Evolutionary conservation across 768 basidiomycete genomes (phyloP), one percentile per base, ranked within the genome.

Genomic region (Peribolospora kevripleyi): DNA sequence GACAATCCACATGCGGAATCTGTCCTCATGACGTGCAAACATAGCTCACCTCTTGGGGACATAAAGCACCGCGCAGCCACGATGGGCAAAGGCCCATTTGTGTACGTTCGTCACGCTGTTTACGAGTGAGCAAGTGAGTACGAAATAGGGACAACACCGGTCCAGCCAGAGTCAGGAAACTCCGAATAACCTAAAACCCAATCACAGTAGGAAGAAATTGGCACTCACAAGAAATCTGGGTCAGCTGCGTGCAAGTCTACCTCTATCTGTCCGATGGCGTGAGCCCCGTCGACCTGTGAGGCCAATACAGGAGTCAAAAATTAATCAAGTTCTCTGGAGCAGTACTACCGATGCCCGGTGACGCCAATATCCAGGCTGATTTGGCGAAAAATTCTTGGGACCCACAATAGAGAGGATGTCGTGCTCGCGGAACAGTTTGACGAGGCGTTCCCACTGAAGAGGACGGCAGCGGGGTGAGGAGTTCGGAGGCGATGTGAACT

Each of bases 241-340:
- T 64, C 59, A 0, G 61, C 37, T 3, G 42, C 51, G 38, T 60
- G 57, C n/a, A 70, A 60, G 52, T 68, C 63, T 13, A 67, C 59
- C 11, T 65, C 63, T 0, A 62, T 47, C 56, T 70, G 69, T 2
- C 70, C 70, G 45, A 71, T 66, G 8, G 65, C 53, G 56, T 71
- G 70, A 6, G 70, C 70, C 0, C 61, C 70, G 54, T 71, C 70
- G 47, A 71, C 65, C 25, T 25, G 25, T 25, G 25, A 25, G 25
- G 1, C 1, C 25, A 25, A 25, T 25, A 25, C 25, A 25, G 25
- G 25, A 25, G 25, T 25, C 25, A 8, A 70, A 53, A 25, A 64
- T 65, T 4, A 4, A 7, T 5, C 1, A 25, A 48, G 7, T 5
- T 3, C 2, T 36, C 46, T 10, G n/a, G 11, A 11, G 10, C 25